Conservation (phyloP, 2,329 filamentous ascomycete genomes). For the Xylariaceae sp. region DNA sequence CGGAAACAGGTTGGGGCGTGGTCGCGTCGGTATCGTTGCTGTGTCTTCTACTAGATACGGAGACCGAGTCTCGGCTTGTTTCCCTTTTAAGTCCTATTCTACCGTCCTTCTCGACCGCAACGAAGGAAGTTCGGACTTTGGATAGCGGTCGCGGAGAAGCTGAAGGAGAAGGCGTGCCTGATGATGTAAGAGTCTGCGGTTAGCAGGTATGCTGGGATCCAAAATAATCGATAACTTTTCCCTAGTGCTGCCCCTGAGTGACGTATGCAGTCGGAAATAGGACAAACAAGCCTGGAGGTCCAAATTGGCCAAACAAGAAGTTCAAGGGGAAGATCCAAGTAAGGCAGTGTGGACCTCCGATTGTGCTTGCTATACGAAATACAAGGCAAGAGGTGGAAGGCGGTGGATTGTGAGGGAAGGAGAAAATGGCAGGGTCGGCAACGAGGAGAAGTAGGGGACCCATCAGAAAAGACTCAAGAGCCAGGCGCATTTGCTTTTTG, state of each 20-base stretch:
- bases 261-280: constrained; percentile 17
- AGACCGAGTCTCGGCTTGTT: constrained; percentile 38
- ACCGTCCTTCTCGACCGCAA: constrained; percentile 64
- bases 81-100: constrained; percentile 47
- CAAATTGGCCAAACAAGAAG: background rate
- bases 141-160: constrained; percentile 62
- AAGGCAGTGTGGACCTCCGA: no score
- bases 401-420: no score
- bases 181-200: constrained; percentile 29
- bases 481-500: no score
- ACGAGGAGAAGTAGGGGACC: no score
- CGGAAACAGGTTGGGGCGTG: constrained; percentile 35
- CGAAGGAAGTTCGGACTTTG: constrained; percentile 69
- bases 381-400: no score
- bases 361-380: no score
- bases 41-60: constrained; percentile 32
- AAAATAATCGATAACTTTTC: constrained; percentile 7
- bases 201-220: constrained; percentile 20
- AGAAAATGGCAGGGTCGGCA: no score
- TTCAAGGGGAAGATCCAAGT: background rate
- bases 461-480: no score
- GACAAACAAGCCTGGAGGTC: background rate
- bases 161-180: constrained; percentile 30
- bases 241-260: constrained; percentile 16
- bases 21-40: constrained; percentile 36